Conservation (phyloP, 129 eudicot species). For the Artemisia argyi region DNA sequence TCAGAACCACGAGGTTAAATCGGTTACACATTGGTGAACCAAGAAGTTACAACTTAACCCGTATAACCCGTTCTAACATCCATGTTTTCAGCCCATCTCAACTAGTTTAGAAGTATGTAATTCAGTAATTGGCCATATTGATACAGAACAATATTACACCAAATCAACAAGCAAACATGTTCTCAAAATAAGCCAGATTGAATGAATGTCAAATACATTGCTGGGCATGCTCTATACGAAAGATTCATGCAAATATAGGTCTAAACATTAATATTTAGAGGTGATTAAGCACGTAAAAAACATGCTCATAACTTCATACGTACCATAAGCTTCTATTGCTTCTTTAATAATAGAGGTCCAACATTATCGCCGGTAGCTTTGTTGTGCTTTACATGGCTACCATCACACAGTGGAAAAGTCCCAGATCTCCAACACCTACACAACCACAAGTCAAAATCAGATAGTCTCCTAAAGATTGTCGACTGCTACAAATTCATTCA, state of each 20-base stretch:
- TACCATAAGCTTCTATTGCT: slow-evolving; percentile 40
- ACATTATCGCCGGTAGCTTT: slow-evolving; percentile 97
- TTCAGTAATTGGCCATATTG: too few species aligned
- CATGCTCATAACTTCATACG: slow-evolving; percentile 10
- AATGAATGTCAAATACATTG: not conserved
- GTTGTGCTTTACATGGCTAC: slow-evolving; percentile 92
- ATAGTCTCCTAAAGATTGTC: not conserved
- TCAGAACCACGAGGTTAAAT: too few species aligned
- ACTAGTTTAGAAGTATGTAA: too few species aligned
- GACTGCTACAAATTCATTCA: too few species aligned
- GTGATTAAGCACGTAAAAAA: slow-evolving; percentile 10
- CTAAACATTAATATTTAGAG: not conserved
- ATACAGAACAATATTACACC: too few species aligned
- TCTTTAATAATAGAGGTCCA: slow-evolving; percentile 88
- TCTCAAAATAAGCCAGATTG: not conserved
- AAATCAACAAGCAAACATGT: not conserved
- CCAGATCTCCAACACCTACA: slow-evolving; percentile 98
- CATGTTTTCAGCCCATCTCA: too few species aligned
- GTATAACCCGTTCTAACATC: too few species aligned
- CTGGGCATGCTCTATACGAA: slow-evolving; percentile 27
- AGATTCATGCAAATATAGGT: too few species aligned
- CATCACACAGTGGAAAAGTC: slow-evolving; percentile 93
- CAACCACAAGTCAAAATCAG: slow-evolving; percentile 12
- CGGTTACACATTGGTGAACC: too few species aligned
- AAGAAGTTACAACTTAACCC: too few species aligned